A percentile compares a stretch with the other conserved stretches of the same genome.
Evolutionary conservation across 306 rosid species (phyloP).

Genomic region (Acmispon strigosus): DNA sequence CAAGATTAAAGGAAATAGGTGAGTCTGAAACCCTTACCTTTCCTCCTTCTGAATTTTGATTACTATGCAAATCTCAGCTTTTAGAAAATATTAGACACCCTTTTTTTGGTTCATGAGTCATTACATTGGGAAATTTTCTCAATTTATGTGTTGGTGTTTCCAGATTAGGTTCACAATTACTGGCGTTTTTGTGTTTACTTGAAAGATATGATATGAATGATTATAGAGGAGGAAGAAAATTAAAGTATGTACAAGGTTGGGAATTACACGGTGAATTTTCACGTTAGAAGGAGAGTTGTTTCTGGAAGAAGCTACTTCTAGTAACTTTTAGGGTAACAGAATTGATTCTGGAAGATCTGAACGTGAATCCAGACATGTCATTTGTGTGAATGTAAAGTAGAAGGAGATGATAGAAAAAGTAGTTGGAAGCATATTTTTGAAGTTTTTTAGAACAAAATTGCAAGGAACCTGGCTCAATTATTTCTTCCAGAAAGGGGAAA

Average conservation of each 20-base stretch:
- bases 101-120: constrained; percentile 15
- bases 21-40: constrained; percentile 31
- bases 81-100: background rate
- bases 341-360: too few relatives aligned
- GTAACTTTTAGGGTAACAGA: too few relatives aligned
- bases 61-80: background rate
- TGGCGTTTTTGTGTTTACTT: background rate
- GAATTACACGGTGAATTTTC: too few relatives aligned
- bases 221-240: background rate
- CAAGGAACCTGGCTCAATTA: constrained; percentile 18
- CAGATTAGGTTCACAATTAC: background rate
- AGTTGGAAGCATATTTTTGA: constrained; percentile 21
- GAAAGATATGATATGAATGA: background rate
- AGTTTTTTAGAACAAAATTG: constrained; percentile 13
- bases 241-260: background rate
- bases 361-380: too few relatives aligned
- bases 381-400: constrained; percentile 25
- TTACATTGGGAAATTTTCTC: constrained; percentile 9
- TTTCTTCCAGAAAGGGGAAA: constrained; percentile 33
- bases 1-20: constrained; percentile 92
- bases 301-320: too few relatives aligned
- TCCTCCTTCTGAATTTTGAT: background rate
- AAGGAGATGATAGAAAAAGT: constrained; percentile 8
- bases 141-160: background rate
- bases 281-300: too few relatives aligned